These are phyloP conservation scores for Mortierella sp. DNA, from an alignment of 371 early-diverging fungal species.

Conservation along the genomic window DNA sequence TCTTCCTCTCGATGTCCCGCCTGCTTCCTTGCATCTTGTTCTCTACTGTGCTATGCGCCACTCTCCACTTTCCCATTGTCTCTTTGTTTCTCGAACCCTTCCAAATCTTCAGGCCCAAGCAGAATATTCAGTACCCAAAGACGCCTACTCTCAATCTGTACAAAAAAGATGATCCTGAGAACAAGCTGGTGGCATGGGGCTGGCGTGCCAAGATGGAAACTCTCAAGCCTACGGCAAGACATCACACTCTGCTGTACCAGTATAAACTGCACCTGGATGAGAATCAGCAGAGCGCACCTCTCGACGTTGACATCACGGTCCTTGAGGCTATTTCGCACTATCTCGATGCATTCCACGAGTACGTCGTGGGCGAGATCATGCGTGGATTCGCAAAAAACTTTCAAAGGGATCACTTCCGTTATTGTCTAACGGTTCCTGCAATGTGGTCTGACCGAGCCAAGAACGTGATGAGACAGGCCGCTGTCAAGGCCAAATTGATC, in stretches of 20 bases:
- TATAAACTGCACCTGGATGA: conserved; percentile 72
- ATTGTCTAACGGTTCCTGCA: conserved; percentile 67
- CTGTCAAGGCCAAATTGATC: conserved; percentile 61
- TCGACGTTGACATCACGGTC: conserved; percentile 60
- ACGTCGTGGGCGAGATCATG: conserved; percentile 59
- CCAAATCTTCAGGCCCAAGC: conserved; percentile 59
- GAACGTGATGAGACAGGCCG: conserved; percentile 65
- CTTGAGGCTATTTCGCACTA: conserved; percentile 64
- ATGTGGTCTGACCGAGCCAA: conserved; percentile 66
- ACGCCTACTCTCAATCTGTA: conserved; percentile 62
- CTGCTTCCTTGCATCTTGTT: background rate
- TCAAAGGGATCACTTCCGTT: conserved; percentile 60
- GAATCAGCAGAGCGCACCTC: conserved; percentile 56
- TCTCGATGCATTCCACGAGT: conserved; percentile 62
- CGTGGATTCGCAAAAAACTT: conserved; percentile 65
- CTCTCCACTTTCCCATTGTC: background rate
- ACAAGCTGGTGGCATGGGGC: conserved; percentile 64
- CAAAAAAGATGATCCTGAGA: conserved; percentile 55
- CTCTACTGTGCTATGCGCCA: background rate
- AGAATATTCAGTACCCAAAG: conserved; percentile 66
- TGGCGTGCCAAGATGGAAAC: conserved; percentile 67
- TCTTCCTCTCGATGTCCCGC: background rate
- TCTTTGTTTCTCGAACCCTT: background rate
- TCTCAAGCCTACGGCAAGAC: conserved; percentile 60
- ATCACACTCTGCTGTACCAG: conserved; percentile 61